These are phyloP conservation scores for Apiospora malaysiana DNA, from an alignment of 2,329 filamentous ascomycete genomes.

Conservation along the genomic window DNA sequence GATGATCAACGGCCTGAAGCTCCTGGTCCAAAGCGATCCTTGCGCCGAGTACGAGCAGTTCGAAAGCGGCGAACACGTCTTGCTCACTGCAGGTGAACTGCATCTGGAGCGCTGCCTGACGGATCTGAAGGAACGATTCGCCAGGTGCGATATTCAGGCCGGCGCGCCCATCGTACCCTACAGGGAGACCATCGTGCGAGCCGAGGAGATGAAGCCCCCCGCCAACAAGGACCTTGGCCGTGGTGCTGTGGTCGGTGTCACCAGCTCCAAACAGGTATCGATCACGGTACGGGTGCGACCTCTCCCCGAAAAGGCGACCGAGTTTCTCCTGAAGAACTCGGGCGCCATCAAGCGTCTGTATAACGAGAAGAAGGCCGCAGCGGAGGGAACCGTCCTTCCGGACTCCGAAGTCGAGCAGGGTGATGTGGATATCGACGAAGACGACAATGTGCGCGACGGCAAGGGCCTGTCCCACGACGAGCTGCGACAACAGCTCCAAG, in stretches of 20 bases:
- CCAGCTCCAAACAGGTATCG: constrained; percentile 84
- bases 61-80: constrained; percentile 90
- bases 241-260: constrained; percentile 76
- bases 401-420: constrained; percentile 44
- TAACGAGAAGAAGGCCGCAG: constrained; percentile 66
- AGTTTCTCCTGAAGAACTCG: constrained; percentile 83
- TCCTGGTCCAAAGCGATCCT: constrained; percentile 93
- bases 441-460: constrained; percentile 62
- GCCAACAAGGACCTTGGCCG: constrained; percentile 85
- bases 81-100: constrained; percentile 90
- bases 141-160: constrained; percentile 91
- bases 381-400: constrained; percentile 37
- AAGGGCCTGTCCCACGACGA: constrained; percentile 74
- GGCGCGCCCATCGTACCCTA: constrained; percentile 96
- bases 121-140: constrained; percentile 90
- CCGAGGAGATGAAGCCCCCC: constrained; percentile 89
- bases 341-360: constrained; percentile 81
- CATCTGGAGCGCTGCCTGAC: constrained; percentile 94
- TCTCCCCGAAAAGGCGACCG: constrained; percentile 77
- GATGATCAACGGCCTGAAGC: constrained; percentile 86
- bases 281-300: constrained; percentile 80
- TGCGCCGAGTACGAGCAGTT: constrained; percentile 96
- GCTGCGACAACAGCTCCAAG: constrained; percentile 74
- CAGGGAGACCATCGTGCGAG: constrained; percentile 86
- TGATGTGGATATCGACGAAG: constrained; percentile 55